A percentile compares a stretch with the other conserved stretches of the same genome.
Conservation (phyloP, 257 asterid species). For the Solanum ossicruentum region DNA sequence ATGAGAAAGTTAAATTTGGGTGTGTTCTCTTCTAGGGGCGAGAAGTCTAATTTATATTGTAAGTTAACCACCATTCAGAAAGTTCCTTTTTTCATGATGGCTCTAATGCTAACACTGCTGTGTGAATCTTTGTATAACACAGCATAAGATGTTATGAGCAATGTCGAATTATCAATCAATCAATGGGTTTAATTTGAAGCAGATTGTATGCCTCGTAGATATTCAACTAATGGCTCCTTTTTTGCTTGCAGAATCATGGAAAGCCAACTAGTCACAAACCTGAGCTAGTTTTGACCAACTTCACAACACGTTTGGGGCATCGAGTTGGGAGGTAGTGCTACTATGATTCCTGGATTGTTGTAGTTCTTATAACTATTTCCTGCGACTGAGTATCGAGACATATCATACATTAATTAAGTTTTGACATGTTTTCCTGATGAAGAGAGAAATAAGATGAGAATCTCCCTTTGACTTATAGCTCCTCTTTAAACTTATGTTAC, state of each 20-base stretch:
- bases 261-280: slow-evolving; percentile 90
- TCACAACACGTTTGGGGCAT: slow-evolving; percentile 92
- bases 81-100: neutral
- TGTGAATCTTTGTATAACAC: neutral
- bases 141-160: neutral
- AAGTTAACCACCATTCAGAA: no score
- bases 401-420: neutral
- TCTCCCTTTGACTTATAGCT: neutral
- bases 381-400: neutral
- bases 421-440: neutral
- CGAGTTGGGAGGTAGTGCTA: slow-evolving; percentile 73
- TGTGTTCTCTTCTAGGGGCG: no score
- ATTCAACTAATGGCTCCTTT: neutral
- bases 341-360: neutral
- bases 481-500: neutral
- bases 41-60: no score
- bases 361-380: neutral
- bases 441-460: neutral
- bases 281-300: slow-evolving; percentile 71
- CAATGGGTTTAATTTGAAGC: neutral
- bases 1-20: no score
- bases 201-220: neutral
- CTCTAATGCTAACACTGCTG: neutral
- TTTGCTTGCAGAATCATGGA: slow-evolving; percentile 71
- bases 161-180: neutral